These are phyloP conservation scores for Evernia prunastri DNA, from an alignment of 495 filamentous ascomycete species.

Conservation along the genomic window DNA sequence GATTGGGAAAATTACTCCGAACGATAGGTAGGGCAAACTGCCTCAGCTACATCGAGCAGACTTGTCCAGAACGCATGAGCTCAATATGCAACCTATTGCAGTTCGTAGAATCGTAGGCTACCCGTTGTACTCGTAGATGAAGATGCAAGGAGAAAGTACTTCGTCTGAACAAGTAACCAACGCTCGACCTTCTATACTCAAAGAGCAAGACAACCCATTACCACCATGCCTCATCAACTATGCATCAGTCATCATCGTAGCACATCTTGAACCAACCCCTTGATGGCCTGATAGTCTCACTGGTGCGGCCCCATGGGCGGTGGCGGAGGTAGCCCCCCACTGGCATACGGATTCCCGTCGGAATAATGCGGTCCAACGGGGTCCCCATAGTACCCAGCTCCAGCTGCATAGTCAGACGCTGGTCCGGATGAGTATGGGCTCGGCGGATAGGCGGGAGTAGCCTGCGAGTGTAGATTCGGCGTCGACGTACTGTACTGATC, in stretches of 20 bases:
- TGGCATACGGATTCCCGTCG: slow-evolving; percentile 19
- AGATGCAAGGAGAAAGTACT: not conserved
- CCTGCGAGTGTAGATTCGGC: slow-evolving; percentile 10
- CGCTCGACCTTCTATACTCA: not conserved
- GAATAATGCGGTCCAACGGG: slow-evolving; percentile 19
- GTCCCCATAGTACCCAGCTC: slow-evolving; percentile 24
- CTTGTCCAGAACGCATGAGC: not conserved
- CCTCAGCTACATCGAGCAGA: not conserved
- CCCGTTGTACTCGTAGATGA: not conserved
- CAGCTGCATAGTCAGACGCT: slow-evolving; percentile 9
- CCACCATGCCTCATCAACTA: not conserved
- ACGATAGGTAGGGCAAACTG: too few relatives aligned
- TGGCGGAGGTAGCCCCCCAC: slow-evolving; percentile 17
- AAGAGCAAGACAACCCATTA: not conserved
- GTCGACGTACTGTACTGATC: slow-evolving; percentile 5
- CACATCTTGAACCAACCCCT: not conserved
- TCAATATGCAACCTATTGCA: not conserved
- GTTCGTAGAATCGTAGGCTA: not conserved
- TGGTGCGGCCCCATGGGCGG: slow-evolving; percentile 21
- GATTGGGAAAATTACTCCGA: too few relatives aligned
- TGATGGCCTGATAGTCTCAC: slow-evolving; percentile 2
- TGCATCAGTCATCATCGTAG: not conserved
- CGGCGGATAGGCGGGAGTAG: not conserved
- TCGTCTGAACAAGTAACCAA: not conserved
- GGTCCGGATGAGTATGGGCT: slow-evolving; percentile 1